Evolutionary conservation across 2,329 filamentous ascomycete genomes (phyloP).

Genomic region (Ascocoryne sarcoides): DNA sequence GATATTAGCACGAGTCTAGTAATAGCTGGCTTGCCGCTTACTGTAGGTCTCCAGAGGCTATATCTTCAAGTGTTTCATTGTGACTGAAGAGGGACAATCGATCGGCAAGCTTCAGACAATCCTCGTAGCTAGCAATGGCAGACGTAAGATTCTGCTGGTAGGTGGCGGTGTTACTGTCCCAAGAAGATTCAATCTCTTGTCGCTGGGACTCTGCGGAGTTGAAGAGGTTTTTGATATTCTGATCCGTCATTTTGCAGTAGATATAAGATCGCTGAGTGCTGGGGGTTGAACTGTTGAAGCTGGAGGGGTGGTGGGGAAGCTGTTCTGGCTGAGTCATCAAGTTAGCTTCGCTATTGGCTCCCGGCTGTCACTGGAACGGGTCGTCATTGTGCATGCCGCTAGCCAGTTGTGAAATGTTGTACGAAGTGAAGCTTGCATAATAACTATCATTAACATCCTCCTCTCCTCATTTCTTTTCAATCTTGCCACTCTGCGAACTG

Average conservation of each 20-base stretch:
- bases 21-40: constrained; percentile 32
- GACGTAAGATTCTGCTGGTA: constrained; percentile 60
- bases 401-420: no score
- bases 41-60: constrained; percentile 75
- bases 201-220: constrained; percentile 45
- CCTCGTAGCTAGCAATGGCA: constrained; percentile 62
- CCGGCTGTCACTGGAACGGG: no score
- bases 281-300: no score
- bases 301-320: no score
- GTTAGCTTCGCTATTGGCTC: no score
- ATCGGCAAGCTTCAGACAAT: constrained; percentile 61
- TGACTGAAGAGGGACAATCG: constrained; percentile 76
- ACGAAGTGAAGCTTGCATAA: no score
- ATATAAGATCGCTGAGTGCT: no score
- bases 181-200: constrained; percentile 50
- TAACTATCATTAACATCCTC: no score
- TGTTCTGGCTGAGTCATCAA: no score
- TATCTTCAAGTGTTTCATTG: constrained; percentile 83
- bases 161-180: constrained; percentile 52
- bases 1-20: constrained; percentile 15
- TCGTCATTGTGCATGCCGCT: no score
- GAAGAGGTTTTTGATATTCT: constrained; percentile 42
- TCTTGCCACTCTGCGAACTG: no score
- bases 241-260: not conserved
- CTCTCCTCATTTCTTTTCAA: no score